These are phyloP conservation scores for Paramecium biaurelia DNA, from an alignment of 73 alveolate species.

Conservation along the genomic window DNA sequence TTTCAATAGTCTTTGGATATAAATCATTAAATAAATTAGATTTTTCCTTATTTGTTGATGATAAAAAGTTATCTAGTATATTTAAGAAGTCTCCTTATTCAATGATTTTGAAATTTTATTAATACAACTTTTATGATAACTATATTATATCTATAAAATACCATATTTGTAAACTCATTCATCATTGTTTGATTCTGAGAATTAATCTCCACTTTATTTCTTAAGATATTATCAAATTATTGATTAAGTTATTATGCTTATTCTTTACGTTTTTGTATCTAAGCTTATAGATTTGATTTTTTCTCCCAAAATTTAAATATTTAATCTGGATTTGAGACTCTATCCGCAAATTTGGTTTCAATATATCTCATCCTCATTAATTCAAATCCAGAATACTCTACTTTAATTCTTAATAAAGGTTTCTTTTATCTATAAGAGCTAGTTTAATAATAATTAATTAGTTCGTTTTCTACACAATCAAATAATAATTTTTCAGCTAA, in stretches of 20 bases:
- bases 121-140: not conserved
- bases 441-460: not conserved
- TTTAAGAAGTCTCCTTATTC: not conserved
- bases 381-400: conserved; percentile 70
- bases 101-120: not conserved
- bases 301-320: conserved; percentile 33
- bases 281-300: not conserved
- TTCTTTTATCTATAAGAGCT: not conserved
- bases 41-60: not conserved
- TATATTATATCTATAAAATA: not conserved
- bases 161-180: not conserved
- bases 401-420: conserved; percentile 68
- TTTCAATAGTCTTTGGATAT: not conserved
- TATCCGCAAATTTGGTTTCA: not conserved
- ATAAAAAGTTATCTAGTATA: not conserved
- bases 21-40: not conserved
- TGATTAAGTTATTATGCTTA: not conserved
- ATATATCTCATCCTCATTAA: conserved; percentile 9
- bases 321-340: conserved; percentile 17
- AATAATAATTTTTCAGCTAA: conserved; percentile 75
- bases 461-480: conserved; percentile 23
- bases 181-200: not conserved
- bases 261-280: not conserved
- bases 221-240: not conserved
- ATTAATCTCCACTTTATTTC: not conserved